Base-by-base conservation (phyloP, 345 rosid genomes). In the Sisymbrium irio region DNA sequence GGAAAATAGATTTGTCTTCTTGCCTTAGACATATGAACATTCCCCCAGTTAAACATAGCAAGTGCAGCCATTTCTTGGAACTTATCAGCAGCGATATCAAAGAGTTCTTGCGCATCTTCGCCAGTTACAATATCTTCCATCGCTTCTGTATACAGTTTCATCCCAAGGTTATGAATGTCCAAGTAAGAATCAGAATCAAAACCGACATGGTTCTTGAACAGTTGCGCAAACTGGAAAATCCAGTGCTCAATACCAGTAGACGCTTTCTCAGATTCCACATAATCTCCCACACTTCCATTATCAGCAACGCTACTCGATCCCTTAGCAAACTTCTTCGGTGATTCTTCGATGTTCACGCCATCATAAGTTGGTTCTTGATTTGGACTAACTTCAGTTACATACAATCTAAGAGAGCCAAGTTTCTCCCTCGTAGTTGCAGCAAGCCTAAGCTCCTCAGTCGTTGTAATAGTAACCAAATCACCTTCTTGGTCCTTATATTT, bases 51-150 rank as follows among this genome's bases (percentile, higher is more conserved):
- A 69, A 95, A 89, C 79, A 89, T 61, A 8, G 97, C 99, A 55
- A 95, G 82, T 51, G 99, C 97, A 12, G 89, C 85, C 98, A 95
- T 95, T 83, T 89, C 99, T 78, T 95, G 99, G 78, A 95, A 95
- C 83, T 88, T 87, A 69, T 87, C 91, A 11, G 90, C 84, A 22
- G 96, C 89, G 40, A 90, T 86, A 60, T 88, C 87, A 66, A 92
- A 87, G 45, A 95, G 86, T 42, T 88, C 85, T 67, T 95, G 97
- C 0, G 96, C 90, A 36, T 95, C 97, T 57, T 88, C 96, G n/a
- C 87, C 77, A 4, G 96, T 84, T 19, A 90, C 87, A 8, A 83
- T 41, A 54, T 92, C 96, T 73, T 90, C 97, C 93, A 95, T 92
- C 40, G 93, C 99, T 82, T 92, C 97, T 0, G 97, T 86, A 75